Percentiles rank a stretch among this genome's conserved stretches.
These are phyloP conservation scores for Candida endomychidarum DNA, from an alignment of 805 yeast genomes.

Conservation along the genomic window DNA sequence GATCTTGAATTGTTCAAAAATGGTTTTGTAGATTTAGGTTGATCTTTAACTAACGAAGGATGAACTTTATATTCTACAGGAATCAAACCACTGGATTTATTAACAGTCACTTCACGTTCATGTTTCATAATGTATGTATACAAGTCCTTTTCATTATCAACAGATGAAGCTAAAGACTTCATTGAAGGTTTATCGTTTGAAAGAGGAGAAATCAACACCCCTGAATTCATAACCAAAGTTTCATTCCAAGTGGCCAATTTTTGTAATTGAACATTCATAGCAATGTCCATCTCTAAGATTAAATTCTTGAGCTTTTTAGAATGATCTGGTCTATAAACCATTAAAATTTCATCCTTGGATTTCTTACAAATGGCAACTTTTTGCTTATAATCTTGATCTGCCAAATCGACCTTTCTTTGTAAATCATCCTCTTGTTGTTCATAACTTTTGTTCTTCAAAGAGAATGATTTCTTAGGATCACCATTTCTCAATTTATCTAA, in stretches of 20 bases:
- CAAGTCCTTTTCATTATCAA: constrained; percentile 82
- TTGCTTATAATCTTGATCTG: constrained; percentile 83
- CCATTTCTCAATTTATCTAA: constrained; percentile 76
- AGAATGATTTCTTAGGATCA: constrained; percentile 84
- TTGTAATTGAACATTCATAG: constrained; percentile 82
- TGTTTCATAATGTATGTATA: constrained; percentile 62
- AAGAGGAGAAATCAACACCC: constrained; percentile 79
- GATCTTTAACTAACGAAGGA: constrained; percentile 53
- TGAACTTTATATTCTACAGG: constrained; percentile 75
- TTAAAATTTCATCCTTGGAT: constrained; percentile 68
- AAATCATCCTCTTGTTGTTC: constrained; percentile 92
- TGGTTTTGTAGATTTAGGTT: constrained; percentile 31
- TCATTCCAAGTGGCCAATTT: constrained; percentile 88
- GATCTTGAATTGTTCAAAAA: constrained; percentile 24
- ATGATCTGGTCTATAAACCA: constrained; percentile 73
- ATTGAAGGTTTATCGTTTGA: constrained; percentile 59
- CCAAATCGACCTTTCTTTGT: constrained; percentile 71
- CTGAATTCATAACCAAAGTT: constrained; percentile 77
- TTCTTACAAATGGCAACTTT: constrained; percentile 73
- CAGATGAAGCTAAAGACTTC: constrained; percentile 70
- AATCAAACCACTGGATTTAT: constrained; percentile 46
- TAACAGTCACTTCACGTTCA: constrained; percentile 33
- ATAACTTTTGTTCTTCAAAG: constrained; percentile 74
- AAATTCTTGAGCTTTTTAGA: constrained; percentile 71
- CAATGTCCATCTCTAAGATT: constrained; percentile 85